Conservation (phyloP, 2,329 filamentous ascomycete genomes). For the Ploettnerulaceae sp. region DNA sequence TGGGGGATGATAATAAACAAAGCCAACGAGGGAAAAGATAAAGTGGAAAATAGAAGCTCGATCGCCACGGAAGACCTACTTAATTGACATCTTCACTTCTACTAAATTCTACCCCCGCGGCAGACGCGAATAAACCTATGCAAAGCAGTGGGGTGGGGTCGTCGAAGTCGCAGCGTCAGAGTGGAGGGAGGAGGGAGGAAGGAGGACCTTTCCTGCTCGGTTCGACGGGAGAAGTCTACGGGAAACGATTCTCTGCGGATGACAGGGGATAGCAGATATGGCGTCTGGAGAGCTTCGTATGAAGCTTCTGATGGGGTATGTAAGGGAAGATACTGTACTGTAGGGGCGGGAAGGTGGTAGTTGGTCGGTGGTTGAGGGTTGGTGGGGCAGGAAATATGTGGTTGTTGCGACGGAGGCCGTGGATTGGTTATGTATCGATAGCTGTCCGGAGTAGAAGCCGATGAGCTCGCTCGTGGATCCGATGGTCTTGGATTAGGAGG, state of each 20-base stretch:
- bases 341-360: no score
- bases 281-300: neutral
- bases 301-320: neutral
- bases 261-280: constrained; percentile 9
- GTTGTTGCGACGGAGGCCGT: no score
- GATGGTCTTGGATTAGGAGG: neutral
- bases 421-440: no score
- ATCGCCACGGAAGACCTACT: constrained; percentile 37
- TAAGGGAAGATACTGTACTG: no score
- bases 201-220: neutral
- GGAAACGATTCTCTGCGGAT: constrained; percentile 1
- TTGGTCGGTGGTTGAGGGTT: neutral
- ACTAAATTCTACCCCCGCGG: constrained; percentile 15
- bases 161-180: constrained; percentile 13
- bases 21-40: neutral
- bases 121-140: constrained; percentile 19
- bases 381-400: constrained; percentile 5
- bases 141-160: constrained; percentile 19
- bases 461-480: neutral
- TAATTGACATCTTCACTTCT: constrained; percentile 48
- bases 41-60: constrained; percentile 17
- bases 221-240: constrained; percentile 1
- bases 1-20: neutral
- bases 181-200: no score
- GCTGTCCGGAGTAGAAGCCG: neutral